Conservation (phyloP, 2,329 filamentous ascomycete genomes). For the Neofusicoccum laricinum region DNA sequence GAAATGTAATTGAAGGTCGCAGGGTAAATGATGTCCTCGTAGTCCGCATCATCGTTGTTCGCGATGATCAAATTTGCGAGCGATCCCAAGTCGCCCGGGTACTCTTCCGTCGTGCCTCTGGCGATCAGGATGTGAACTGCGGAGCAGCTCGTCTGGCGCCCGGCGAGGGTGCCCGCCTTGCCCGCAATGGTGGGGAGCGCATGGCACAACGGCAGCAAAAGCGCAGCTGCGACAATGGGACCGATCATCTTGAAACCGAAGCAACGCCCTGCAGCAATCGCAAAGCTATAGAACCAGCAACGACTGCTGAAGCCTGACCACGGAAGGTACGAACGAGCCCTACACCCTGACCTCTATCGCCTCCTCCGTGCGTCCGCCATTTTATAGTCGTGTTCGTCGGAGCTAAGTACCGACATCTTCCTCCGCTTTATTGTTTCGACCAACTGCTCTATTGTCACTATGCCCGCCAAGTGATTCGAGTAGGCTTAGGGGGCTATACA, state of each 20-base stretch:
- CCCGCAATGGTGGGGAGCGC: background rate
- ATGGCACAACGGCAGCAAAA: slow-evolving; percentile 1
- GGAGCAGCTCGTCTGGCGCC: slow-evolving; percentile 7
- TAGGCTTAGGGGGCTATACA: background rate
- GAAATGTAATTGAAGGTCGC: background rate
- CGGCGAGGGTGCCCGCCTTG: background rate
- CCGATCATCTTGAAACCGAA: background rate
- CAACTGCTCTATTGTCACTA: background rate
- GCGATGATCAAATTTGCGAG: slow-evolving; percentile 10
- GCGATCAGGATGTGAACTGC: slow-evolving; percentile 2
- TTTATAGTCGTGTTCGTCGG: background rate
- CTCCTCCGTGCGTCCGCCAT: background rate
- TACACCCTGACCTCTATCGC: background rate
- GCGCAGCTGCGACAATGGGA: background rate
- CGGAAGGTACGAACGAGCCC: background rate
- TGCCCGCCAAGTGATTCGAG: background rate
- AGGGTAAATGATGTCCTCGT: slow-evolving; percentile 11
- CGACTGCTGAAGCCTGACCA: background rate
- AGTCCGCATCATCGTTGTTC: slow-evolving; percentile 2
- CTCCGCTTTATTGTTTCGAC: background rate
- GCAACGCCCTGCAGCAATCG: background rate
- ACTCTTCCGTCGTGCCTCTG: slow-evolving; percentile 12
- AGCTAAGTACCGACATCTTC: background rate
- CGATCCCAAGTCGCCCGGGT: slow-evolving; percentile 6
- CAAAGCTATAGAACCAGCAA: background rate